Evolutionary conservation across 148 eudicot species (phyloP).

Genomic region (Rhododendron williamsianum): DNA sequence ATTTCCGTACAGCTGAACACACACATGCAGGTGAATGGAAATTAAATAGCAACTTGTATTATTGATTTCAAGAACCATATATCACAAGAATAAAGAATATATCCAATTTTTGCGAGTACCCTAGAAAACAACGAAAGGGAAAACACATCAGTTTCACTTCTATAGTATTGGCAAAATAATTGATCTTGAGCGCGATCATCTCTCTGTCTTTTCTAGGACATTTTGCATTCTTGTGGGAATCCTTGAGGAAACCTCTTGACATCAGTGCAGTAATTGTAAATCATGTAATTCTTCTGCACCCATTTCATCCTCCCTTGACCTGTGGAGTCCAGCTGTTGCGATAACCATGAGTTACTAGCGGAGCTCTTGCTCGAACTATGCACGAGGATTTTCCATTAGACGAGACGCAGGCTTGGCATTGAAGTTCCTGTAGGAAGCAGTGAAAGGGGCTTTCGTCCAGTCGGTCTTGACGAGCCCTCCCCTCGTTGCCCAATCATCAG

Average conservation of each 20-base stretch:
- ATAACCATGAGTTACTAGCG: not conserved
- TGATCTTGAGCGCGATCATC: not conserved
- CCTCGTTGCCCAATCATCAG: constrained; percentile 43
- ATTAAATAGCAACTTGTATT: not conserved
- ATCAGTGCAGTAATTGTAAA: constrained; percentile 11
- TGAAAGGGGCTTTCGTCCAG: constrained; percentile 36
- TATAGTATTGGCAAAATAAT: not conserved
- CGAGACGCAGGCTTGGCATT: constrained; percentile 20
- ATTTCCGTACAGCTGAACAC: not conserved
- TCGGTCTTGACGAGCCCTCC: constrained; percentile 31
- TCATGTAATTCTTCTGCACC: constrained; percentile 14
- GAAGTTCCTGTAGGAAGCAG: constrained; percentile 31
- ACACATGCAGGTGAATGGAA: too few relatives aligned
- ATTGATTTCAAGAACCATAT: not conserved
- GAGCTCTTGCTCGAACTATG: not conserved
- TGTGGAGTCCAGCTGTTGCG: not conserved
- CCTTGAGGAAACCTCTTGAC: constrained; percentile 2
- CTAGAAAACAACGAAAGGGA: not conserved
- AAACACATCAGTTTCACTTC: not conserved
- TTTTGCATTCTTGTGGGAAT: not conserved
- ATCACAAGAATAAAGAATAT: not conserved
- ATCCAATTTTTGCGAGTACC: not conserved
- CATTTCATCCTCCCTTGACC: constrained; percentile 7
- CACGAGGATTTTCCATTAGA: constrained; percentile 14
- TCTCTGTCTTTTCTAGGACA: not conserved